Evolutionary conservation across 2,329 filamentous ascomycete species (phyloP).

Genomic region (Talaromyces pinophilus): DNA sequence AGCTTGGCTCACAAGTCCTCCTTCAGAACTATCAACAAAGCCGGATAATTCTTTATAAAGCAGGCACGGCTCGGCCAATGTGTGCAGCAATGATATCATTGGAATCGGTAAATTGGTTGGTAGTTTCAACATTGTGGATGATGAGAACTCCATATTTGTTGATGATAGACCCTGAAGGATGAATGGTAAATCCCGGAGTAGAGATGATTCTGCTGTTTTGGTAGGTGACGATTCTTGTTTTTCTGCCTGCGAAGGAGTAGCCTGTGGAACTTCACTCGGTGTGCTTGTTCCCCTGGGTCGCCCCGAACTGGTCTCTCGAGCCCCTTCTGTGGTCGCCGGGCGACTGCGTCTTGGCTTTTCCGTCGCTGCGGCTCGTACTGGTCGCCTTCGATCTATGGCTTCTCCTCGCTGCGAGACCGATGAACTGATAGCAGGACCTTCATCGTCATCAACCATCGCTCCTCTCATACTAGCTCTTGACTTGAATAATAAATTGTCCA

Average conservation of each 20-base stretch:
- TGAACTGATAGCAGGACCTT: conserved; percentile 43
- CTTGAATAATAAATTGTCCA: conserved; percentile 41
- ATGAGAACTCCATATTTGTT: conserved; percentile 74
- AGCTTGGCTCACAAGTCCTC: conserved; percentile 88
- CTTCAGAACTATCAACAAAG: conserved; percentile 79
- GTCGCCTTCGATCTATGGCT: conserved; percentile 32
- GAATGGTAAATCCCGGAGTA: conserved; percentile 82
- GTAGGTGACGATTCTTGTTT: conserved; percentile 50
- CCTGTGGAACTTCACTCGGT: conserved; percentile 27
- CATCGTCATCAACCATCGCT: conserved; percentile 31
- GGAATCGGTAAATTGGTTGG: conserved; percentile 79
- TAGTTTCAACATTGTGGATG: conserved; percentile 69
- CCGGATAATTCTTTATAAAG: conserved; percentile 77
- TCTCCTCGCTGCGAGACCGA: conserved; percentile 42
- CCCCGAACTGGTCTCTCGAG: conserved; percentile 25
- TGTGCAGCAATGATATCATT: conserved; percentile 82
- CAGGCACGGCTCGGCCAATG: conserved; percentile 88
- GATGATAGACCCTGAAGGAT: conserved; percentile 91
- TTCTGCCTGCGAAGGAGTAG: conserved; percentile 24
- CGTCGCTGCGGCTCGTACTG: conserved; percentile 27
- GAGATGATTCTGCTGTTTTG: conserved; percentile 64
- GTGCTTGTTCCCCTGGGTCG: conserved; percentile 26
- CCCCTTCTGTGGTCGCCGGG: conserved; percentile 24
- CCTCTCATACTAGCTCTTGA: conserved; percentile 30
- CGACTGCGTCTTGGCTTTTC: conserved; percentile 29